Evolutionary conservation across 257 asterid genomes (phyloP).

Genomic region (Ophiorrhiza pumila): DNA sequence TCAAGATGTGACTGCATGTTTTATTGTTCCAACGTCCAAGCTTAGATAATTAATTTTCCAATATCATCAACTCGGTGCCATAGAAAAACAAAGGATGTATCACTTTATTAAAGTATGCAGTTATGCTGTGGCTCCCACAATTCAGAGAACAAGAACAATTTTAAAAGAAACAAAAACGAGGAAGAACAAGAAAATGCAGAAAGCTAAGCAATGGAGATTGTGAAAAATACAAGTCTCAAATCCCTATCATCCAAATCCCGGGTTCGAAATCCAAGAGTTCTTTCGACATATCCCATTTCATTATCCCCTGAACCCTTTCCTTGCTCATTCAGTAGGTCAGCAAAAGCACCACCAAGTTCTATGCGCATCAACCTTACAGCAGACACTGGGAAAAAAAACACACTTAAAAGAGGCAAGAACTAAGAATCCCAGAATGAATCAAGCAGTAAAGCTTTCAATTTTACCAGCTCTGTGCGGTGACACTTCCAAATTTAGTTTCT

Average conservation of each 20-base stretch:
- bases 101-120: background rate
- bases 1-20: background rate
- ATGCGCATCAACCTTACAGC: slow-evolving; percentile 96
- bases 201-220: slow-evolving; percentile 2
- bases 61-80: background rate
- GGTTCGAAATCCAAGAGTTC: slow-evolving; percentile 88
- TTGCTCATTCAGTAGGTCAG: slow-evolving; percentile 90
- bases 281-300: slow-evolving; percentile 93
- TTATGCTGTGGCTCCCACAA: background rate
- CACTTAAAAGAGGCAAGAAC: background rate
- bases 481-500: slow-evolving; percentile 61
- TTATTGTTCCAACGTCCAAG: background rate
- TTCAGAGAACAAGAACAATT: background rate
- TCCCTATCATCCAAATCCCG: slow-evolving; percentile 84
- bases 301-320: slow-evolving; percentile 89
- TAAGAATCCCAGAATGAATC: background rate
- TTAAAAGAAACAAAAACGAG: slow-evolving; percentile 2
- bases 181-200: background rate
- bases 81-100: background rate
- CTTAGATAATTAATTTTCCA: background rate
- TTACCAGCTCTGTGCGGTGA: slow-evolving; percentile 98
- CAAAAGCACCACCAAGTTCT: slow-evolving; percentile 88
- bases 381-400: slow-evolving; percentile 43
- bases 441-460: slow-evolving; percentile 10
- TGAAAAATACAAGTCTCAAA: slow-evolving; percentile 63